Base-by-base conservation (phyloP, 495 filamentous ascomycete species). In the Daldinia loculata region DNA sequence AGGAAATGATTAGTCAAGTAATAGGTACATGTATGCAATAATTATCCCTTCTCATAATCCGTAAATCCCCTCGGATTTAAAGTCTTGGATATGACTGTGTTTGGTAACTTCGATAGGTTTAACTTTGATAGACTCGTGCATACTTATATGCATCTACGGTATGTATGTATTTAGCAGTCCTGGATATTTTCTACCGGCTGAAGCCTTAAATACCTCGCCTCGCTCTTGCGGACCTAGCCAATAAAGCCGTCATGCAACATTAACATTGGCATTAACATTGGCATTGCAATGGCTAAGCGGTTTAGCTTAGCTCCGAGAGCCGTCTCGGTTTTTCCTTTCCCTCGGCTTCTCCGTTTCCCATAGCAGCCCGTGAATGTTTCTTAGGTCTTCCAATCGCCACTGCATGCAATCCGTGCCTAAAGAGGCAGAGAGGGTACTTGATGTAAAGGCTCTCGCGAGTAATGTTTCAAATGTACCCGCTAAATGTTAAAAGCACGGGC, bases 301-400 rank as follows among this genome's bases (percentile, higher is more conserved):
- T 64, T 52, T 36, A 14, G 32, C 11, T 36, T 70, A 70, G 48
- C 67, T 69, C 66, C 66, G 66, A 69, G 66, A 51, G 22, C 11
- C 39, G n/a, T 63, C 58, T 69, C 59, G 66, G 59, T 22, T 32
- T 58, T 43, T 55, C 30, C 43, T 29, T 52, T 11, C 6, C 26
- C 59, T 63, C 52, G 66, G 59, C 51, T 57, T 56, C 36, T 41
- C 22, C 29, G 2, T 30, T 30, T 17, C 29, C 8, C 52, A n/a
- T 56, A 15, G 29, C 27, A 6, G 12, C 27, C n/a, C 12, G 14
- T n/a, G 14, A 7, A 27, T 56, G 15, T 29, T 17, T 56, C 52
- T 34, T 45, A 45, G 6, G 41, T 9, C 17, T 48, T 48, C 43
- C 17, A 48, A 52, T 52, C 12, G 50, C 26, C 50, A 52, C 50